Percentiles rank a stretch among this genome's conserved stretches.
These are phyloP conservation scores for Tylopilus plumbeoviolaceoides DNA, from an alignment of 768 basidiomycete genomes.

Conservation along the genomic window DNA sequence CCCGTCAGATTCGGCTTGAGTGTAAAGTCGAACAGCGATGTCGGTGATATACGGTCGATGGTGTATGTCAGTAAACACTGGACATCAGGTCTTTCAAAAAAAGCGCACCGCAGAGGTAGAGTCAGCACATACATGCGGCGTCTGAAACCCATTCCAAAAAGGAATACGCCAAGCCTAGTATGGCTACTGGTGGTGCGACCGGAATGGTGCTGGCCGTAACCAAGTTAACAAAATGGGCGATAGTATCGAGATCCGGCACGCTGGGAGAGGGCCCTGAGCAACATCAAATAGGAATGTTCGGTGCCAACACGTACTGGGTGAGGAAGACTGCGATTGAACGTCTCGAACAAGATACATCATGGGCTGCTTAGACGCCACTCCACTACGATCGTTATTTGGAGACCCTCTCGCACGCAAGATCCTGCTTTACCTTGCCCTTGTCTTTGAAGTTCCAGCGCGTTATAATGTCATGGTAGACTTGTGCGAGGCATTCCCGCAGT, in stretches of 20 bases:
- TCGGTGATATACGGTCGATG: conserved; percentile 3
- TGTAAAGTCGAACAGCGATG: conserved; percentile 1
- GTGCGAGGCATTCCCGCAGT: conserved; percentile 1
- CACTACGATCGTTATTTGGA: background rate
- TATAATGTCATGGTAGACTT: conserved; percentile 4
- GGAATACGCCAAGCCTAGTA: conserved; percentile 2
- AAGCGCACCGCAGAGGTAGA: background rate
- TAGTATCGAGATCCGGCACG: background rate
- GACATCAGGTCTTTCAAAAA: background rate
- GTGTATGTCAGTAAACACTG: conserved; percentile 2
- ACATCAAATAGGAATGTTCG: background rate
- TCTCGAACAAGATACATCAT: conserved; percentile 5
- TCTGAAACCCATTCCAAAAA: conserved; percentile 6
- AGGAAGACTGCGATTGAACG: background rate
- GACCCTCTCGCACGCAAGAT: background rate
- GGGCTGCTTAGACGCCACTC: background rate
- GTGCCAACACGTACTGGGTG: background rate
- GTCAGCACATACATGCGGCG: background rate
- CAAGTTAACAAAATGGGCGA: conserved; percentile 1
- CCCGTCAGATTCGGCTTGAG: conserved; percentile 7
- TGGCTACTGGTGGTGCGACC: conserved; percentile 1
- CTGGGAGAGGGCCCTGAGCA: background rate
- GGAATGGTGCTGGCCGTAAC: background rate
- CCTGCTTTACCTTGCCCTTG: background rate
- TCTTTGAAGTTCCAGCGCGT: conserved; percentile 9